These are phyloP conservation scores for Westerdykella ornata DNA, from an alignment of 2,329 filamentous ascomycete genomes.

Conservation along the genomic window DNA sequence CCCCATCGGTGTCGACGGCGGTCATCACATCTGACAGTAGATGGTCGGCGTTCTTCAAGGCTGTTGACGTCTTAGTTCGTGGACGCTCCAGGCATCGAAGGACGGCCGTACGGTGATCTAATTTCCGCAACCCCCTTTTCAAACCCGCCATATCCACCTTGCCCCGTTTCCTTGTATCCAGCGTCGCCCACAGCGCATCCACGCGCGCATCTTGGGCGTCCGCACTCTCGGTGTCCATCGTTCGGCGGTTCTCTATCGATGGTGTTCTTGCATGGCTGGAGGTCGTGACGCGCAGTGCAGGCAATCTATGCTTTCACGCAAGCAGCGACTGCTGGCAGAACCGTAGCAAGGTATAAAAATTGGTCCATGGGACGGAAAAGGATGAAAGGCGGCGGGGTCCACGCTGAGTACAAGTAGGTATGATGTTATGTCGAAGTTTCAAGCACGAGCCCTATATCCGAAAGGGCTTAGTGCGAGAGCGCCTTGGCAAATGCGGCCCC, in stretches of 20 bases:
- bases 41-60: constrained; percentile 83
- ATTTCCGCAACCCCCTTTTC: constrained; percentile 74
- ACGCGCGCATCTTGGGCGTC: constrained; percentile 75
- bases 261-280: constrained; percentile 35
- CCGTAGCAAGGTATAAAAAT: too few relatives aligned
- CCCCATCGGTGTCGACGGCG: constrained; percentile 76
- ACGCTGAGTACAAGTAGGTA: background rate
- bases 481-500: too few relatives aligned
- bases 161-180: constrained; percentile 70
- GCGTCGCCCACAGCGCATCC: constrained; percentile 72
- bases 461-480: background rate
- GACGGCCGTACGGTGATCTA: constrained; percentile 74
- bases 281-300: constrained; percentile 18
- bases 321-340: too few relatives aligned
- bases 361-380: constrained; percentile 13
- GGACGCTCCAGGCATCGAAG: constrained; percentile 1
- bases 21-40: constrained; percentile 75
- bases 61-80: constrained; percentile 40
- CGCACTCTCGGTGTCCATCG: constrained; percentile 67
- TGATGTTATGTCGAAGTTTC: background rate
- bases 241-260: constrained; percentile 36
- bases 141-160: constrained; percentile 79
- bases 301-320: background rate
- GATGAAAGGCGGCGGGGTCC: constrained; percentile 19
- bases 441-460: background rate